A percentile compares a stretch with the other conserved stretches of the same genome.
phyloP scores from a whole-genome alignment of 768 basidiomycete species.

The Pleurotus salmoneostramineus region DNA sequence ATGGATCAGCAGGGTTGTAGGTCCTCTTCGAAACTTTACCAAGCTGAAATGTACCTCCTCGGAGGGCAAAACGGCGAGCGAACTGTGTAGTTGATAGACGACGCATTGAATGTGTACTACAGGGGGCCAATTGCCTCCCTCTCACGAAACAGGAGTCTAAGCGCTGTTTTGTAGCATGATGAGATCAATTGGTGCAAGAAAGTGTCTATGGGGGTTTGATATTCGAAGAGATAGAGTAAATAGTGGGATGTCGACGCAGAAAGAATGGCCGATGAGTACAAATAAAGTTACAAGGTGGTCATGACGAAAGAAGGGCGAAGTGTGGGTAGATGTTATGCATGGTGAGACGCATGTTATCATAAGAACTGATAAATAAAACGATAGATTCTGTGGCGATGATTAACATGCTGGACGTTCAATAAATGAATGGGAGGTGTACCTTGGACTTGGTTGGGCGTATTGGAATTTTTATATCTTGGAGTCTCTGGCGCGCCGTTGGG shows the following conservation, averaged over 20 bases:
- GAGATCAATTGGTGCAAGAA: background rate
- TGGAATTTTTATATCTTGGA: background rate
- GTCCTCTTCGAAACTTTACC: too few species aligned
- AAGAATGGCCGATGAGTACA: background rate
- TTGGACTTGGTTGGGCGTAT: background rate
- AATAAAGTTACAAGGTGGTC: background rate
- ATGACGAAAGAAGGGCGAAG: background rate
- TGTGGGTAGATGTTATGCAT: background rate
- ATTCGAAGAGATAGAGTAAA: background rate
- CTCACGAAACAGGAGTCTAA: too few species aligned
- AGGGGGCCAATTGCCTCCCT: too few species aligned
- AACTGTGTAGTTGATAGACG: too few species aligned
- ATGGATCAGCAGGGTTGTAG: too few species aligned
- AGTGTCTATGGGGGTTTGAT: background rate
- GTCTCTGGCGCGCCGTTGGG: constrained; percentile 3
- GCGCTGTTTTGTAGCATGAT: too few species aligned
- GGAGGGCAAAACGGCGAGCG: too few species aligned
- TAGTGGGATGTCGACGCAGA: background rate
- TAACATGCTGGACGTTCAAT: background rate
- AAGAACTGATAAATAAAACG: background rate
- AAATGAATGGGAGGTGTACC: background rate
- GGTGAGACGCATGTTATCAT: background rate
- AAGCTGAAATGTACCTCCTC: too few species aligned
- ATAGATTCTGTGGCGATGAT: background rate
- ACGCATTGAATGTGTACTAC: too few species aligned